Base-by-base conservation (phyloP, 73 alveolate genomes). In the Paramecium bursaria region DNA sequence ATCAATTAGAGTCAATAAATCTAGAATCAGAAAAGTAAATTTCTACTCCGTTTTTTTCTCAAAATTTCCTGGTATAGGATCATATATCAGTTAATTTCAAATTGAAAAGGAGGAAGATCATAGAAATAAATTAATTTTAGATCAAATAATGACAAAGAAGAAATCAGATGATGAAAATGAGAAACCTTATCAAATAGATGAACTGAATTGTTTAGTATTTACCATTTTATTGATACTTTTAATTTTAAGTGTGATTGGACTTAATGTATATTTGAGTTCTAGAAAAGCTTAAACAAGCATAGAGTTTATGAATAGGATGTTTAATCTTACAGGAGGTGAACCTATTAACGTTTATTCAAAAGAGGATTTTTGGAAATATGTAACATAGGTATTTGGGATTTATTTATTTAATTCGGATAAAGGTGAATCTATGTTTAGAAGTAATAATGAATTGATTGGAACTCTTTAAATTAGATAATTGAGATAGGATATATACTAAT, bases 191-290 rank as follows among this genome's bases (percentile, higher is more conserved):
- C 60, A 67, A 3, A 39, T 67, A 67, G 82, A 67, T 67, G 82
- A 67, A 21, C 33, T 67, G 82, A 67, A 67, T 67, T 67, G 82
- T 11, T 26, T n/a, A n/a, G n/a, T n/a, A n/a, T n/a, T n/a, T n/a
- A n/a, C n/a, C n/a, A n/a, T n/a, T n/a, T n/a, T n/a, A n/a, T n/a
- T n/a, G n/a, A n/a, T n/a, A n/a, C n/a, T n/a, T n/a, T n/a, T 67
- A 1, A 67, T 67, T 42, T 19, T 67, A 15, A 67, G 82, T 39
- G 26, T 47, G 3, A 35, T 67, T 10, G 22, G 22, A 14, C 60
- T 67, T n/a, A 67, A 39, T 11, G n/a, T n/a, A n/a, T n/a, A n/a
- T n/a, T 30, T 57, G 17, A 57, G 76, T 57, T 50, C 76, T 9
- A 1, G 33, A 27, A 30, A 30, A 30, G 76, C 33, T 10, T 30